Conservation (phyloP, 2,329 filamentous ascomycete species). For the Chrysoporthe cubensis region DNA sequence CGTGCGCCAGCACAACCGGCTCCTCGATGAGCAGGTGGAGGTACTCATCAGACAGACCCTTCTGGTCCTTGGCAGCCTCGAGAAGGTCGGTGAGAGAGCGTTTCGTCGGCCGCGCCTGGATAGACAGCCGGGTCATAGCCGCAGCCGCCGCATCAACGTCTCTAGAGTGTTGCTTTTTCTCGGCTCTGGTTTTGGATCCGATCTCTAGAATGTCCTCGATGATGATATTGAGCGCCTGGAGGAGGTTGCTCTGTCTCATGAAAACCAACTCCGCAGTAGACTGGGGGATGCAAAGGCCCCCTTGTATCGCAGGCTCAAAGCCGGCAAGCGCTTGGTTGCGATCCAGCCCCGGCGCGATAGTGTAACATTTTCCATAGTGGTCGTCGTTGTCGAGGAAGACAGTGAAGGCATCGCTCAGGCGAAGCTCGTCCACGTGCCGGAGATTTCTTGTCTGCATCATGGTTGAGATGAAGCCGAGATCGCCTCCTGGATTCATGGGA, state of each 20-base stretch:
- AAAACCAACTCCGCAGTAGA: conserved; percentile 43
- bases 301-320: conserved; percentile 33
- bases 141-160: conserved; percentile 34
- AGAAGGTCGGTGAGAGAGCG: conserved; percentile 39
- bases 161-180: conserved; percentile 37
- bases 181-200: conserved; percentile 38
- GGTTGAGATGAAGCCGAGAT: conserved; percentile 3
- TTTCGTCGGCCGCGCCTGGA: conserved; percentile 35
- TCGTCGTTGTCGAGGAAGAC: conserved; percentile 47
- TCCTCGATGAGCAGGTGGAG: conserved; percentile 40
- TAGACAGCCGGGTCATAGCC: conserved; percentile 40
- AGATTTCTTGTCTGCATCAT: conserved; percentile 40
- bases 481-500: background rate
- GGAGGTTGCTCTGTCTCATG: conserved; percentile 41
- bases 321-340: conserved; percentile 32
- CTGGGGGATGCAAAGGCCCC: conserved; percentile 36
- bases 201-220: conserved; percentile 48
- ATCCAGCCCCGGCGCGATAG: conserved; percentile 30
- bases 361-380: conserved; percentile 43
- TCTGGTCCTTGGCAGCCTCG: conserved; percentile 40
- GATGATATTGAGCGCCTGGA: conserved; percentile 46
- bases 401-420: conserved; percentile 39
- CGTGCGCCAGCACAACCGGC: conserved; percentile 38
- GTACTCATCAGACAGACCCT: conserved; percentile 39
- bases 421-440: conserved; percentile 32